These are phyloP conservation scores for Neophaeococcomyces mojaviensis DNA, from an alignment of 2,329 filamentous ascomycete species.

Conservation along the genomic window DNA sequence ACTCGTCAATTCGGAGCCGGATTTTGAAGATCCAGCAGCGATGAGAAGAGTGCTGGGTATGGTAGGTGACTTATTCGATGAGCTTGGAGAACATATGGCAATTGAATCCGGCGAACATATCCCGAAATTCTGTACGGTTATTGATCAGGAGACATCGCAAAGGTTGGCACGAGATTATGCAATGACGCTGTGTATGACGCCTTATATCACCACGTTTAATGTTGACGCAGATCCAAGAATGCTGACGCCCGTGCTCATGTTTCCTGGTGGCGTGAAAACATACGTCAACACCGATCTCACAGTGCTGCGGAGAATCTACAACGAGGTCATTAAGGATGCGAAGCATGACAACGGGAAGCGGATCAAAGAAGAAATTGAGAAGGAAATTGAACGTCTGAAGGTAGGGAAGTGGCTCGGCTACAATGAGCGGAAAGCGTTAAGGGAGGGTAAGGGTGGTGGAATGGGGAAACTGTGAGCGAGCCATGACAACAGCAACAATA, in stretches of 20 bases:
- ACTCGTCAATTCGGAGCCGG: background rate
- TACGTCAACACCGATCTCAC: background rate
- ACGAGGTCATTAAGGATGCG: background rate
- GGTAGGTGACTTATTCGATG: conserved; percentile 8
- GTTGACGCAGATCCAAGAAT: background rate
- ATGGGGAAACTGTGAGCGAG: too few species aligned
- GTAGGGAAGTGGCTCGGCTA: conserved; percentile 1
- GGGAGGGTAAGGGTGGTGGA: too few species aligned
- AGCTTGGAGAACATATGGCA: conserved; percentile 18
- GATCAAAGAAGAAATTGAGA: background rate
- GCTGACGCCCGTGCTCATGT: background rate
- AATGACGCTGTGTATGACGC: conserved; percentile 14
- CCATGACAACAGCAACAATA: too few species aligned
- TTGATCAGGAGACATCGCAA: conserved; percentile 12
- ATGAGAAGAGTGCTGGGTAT: conserved; percentile 2
- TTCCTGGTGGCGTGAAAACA: background rate
- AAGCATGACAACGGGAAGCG: background rate
- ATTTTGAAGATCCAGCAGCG: background rate
- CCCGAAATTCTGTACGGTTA: conserved; percentile 12
- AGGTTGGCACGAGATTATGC: conserved; percentile 15
- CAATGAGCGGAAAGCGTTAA: conserved; percentile 2
- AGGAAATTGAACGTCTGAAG: conserved; percentile 2
- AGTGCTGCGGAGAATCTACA: background rate
- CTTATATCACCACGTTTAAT: background rate
- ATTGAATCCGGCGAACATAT: conserved; percentile 17